A percentile compares a stretch with the other conserved stretches of the same genome.
Evolutionary conservation across 495 filamentous ascomycete species (phyloP).

Genomic region (Massariosphaeria phaeospora): DNA sequence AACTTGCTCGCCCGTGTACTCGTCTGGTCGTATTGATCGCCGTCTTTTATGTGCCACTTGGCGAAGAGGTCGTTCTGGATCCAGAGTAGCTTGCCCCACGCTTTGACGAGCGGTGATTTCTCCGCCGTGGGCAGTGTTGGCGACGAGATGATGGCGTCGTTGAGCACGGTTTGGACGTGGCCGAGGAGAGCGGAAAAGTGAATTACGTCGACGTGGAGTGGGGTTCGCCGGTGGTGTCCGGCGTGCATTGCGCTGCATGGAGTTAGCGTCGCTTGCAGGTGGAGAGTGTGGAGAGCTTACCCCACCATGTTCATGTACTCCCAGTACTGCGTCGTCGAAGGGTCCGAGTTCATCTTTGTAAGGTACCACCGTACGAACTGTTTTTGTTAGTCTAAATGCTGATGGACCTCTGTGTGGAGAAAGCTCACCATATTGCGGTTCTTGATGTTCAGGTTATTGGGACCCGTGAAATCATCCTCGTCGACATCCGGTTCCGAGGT

Average conservation of each 20-base stretch:
- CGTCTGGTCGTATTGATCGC: slow-evolving; percentile 61
- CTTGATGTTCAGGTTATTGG: too few species aligned
- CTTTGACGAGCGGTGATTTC: slow-evolving; percentile 65
- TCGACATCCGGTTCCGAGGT: slow-evolving; percentile 59
- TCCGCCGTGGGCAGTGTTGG: slow-evolving; percentile 56
- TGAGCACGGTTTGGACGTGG: slow-evolving; percentile 69
- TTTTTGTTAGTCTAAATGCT: slow-evolving; percentile 69
- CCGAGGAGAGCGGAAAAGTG: slow-evolving; percentile 64
- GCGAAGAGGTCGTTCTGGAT: slow-evolving; percentile 78
- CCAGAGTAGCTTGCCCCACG: slow-evolving; percentile 60
- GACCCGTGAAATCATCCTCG: slow-evolving; percentile 48
- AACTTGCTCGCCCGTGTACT: too few species aligned
- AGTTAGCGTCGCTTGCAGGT: too few species aligned
- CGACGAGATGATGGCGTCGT: slow-evolving; percentile 67
- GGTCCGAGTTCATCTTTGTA: slow-evolving; percentile 63
- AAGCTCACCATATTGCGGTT: too few species aligned
- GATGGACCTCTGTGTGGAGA: slow-evolving; percentile 61
- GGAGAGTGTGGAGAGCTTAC: too few species aligned
- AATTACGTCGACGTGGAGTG: slow-evolving; percentile 70
- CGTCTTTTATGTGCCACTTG: slow-evolving; percentile 67
- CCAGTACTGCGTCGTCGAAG: slow-evolving; percentile 69
- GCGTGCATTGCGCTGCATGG: slow-evolving; percentile 73
- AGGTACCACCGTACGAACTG: slow-evolving; percentile 70
- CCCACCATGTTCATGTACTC: slow-evolving; percentile 74
- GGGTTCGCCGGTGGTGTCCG: slow-evolving; percentile 57